phyloP scores from a whole-genome alignment of 2,329 filamentous ascomycete species.

The Knufia fluminis region DNA sequence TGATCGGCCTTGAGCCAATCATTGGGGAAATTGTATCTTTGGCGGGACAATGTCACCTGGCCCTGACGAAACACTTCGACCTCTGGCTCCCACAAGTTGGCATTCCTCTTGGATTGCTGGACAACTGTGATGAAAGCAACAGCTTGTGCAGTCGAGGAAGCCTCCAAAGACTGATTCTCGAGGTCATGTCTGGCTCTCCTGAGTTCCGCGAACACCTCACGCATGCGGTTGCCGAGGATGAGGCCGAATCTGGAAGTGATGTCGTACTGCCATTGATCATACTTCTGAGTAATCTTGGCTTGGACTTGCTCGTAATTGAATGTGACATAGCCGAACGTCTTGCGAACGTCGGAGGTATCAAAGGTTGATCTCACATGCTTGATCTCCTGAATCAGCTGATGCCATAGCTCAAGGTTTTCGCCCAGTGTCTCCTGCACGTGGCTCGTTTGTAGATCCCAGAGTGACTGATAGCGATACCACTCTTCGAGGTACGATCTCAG shows the following conservation, averaged over 20 bases:
- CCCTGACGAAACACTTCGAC: slow-evolving; percentile 94
- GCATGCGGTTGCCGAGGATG: slow-evolving; percentile 80
- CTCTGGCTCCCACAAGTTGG: slow-evolving; percentile 88
- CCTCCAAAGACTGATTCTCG: slow-evolving; percentile 84
- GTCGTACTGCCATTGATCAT: slow-evolving; percentile 99
- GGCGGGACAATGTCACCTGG: slow-evolving; percentile 79
- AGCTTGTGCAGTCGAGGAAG: slow-evolving; percentile 89
- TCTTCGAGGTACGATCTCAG: slow-evolving; percentile 87
- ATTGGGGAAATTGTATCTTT: slow-evolving; percentile 84
- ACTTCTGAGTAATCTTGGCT: slow-evolving; percentile 96
- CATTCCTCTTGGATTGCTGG: slow-evolving; percentile 89
- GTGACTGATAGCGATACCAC: slow-evolving; percentile 95
- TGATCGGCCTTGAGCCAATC: slow-evolving; percentile 97
- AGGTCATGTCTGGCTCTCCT: slow-evolving; percentile 83
- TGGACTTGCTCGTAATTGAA: slow-evolving; percentile 99
- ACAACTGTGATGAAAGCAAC: slow-evolving; percentile 98
- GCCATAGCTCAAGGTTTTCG: slow-evolving; percentile 83
- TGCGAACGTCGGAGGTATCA: slow-evolving; percentile 89
- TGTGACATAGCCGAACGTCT: slow-evolving; percentile 84
- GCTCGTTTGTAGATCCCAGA: slow-evolving; percentile 95
- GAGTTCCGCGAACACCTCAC: slow-evolving; percentile 84
- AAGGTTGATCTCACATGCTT: slow-evolving; percentile 92
- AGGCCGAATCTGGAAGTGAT: slow-evolving; percentile 87
- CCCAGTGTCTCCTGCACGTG: slow-evolving; percentile 89
- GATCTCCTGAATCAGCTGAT: slow-evolving; percentile 94